Base-by-base conservation (phyloP, 306 rosid genomes). In the Castanea crenata region DNA sequence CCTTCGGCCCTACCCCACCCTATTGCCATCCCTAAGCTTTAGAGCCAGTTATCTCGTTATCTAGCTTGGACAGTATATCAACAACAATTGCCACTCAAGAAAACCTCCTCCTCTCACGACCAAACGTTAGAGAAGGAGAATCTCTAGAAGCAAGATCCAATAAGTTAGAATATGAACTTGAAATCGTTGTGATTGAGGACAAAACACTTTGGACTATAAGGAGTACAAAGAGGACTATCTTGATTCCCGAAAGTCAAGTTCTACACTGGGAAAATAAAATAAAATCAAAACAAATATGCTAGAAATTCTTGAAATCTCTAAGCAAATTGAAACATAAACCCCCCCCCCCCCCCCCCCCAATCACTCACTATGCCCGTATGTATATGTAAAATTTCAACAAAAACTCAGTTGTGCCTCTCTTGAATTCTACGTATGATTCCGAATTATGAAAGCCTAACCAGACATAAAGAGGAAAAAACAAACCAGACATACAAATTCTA, bases 91-190 rank as follows among this genome's bases (percentile, higher is more conserved):
- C 91, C 71, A 91, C 91, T 68, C 96, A 82, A 19, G 98, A 92
- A 52, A 91, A 89, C 90, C 97, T 84, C 83, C 78, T 91, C 81
- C 63, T 89, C 87, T 93, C 97, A 6, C 94, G 87, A n/a, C 88
- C 80, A 71, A 89, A 87, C 51, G 80, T 19, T 9, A 88, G 94
- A 13, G 44, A 38, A 38, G 46, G 46, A 41, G 94, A 88, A 32
- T 77, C 94, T 70, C 97, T 87, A 5, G 94, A 91, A 80, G 93
- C 80, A 69, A 93, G 98, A 80, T 93, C 97, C 68, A 93, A 83
- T 76, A 93, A 90, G 83, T 91, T 93, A 15, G 98, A 91, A 82
- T 91, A 93, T 65, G 97, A 93, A 90, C 94, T 93, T 4, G 98
- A 93, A 82, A 82, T 94, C 94, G 88, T 83, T 72, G 65, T 79